A percentile compares a stretch with the other conserved stretches of the same genome.
Evolutionary conservation across 306 rosid genomes (phyloP).

Genomic region (Argentina anserina): DNA sequence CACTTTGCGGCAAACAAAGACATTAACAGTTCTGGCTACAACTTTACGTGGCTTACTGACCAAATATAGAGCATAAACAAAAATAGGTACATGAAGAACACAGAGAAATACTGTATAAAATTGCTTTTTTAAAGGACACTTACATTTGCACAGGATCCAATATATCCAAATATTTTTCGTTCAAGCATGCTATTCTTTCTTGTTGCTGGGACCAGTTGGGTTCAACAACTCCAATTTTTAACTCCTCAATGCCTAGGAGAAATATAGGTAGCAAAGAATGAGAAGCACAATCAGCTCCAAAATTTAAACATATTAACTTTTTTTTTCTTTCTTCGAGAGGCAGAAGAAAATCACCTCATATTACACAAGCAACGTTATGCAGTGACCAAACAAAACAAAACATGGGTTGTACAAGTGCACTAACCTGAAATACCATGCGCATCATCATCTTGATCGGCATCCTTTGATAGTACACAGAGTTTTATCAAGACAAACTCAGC

Average conservation of each 20-base stretch:
- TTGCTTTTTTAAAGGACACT: constrained; percentile 32
- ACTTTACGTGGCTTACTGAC: not conserved
- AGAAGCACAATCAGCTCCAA: constrained; percentile 14
- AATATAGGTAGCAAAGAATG: constrained; percentile 16
- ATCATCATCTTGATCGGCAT: constrained; percentile 36
- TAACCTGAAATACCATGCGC: constrained; percentile 51
- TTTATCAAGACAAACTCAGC: constrained; percentile 52
- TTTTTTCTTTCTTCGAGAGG: not conserved
- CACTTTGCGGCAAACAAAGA: not conserved
- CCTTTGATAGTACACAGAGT: constrained; percentile 55
- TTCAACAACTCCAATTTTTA: constrained; percentile 66
- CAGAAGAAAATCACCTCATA: not conserved
- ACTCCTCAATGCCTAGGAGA: constrained; percentile 64
- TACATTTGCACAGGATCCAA: constrained; percentile 51
- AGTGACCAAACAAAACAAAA: constrained; percentile 11
- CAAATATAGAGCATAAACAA: not conserved
- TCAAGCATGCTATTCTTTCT: constrained; percentile 53
- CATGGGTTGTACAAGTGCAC: constrained; percentile 23
- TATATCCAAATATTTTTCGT: constrained; percentile 52
- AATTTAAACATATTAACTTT: not conserved
- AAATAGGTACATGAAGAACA: constrained; percentile 1
- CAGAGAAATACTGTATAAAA: not conserved
- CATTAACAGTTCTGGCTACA: not conserved
- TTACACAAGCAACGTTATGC: constrained; percentile 1
- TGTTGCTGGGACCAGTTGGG: constrained; percentile 63